Evolutionary conservation across 83 land plant species (phyloP), one percentile per base, ranked within the genome.

Genomic region (Picea abies): DNA sequence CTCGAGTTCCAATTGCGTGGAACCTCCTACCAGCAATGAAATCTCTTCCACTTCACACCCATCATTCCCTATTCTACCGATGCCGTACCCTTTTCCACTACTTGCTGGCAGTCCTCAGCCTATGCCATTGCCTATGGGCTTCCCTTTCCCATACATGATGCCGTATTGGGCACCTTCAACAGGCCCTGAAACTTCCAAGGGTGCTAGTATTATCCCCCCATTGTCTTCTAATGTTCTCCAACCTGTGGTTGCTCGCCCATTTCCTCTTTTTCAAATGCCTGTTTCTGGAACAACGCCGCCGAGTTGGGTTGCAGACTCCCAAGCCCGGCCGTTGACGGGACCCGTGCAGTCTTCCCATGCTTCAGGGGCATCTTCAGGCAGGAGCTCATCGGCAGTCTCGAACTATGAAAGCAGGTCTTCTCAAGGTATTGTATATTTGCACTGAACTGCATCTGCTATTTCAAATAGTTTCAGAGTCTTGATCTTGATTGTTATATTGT

Each of bases 51-150:
- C 49, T 16, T 71, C 76, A 71, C 76, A 71, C 19, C 11, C 52
- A 17, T 32, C 62, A 8, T 77, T 39, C n/a, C 63, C 79, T 25
- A 29, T 58, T 52, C 12, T 78, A 23, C 63, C 63, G 32, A 26
- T 78, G 47, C 6, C 79, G 23, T 78, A 78, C 22, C 35, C 79
- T 15, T 78, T 78, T 39, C 79, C 79, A 44, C n/a, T 52, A n/a
- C 58, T 49, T 75, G 58, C 78, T n/a, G 26, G 23, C 1, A 75
- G 11, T 49, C 29, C 79, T 10, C 62, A 49, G 3, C 44, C 49
- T 20, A 11, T 76, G 61, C 79, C 79, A 5, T 39, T 77, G 61
- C 61, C 14, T 19, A 15, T 78, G 63, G 63, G 63, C 20, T 78
- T 22, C 37, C 15, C 39, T 12, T 78, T 26, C 37, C 79, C 79